These are phyloP conservation scores for Globisporangium megalacanthum DNA, from an alignment of 352 stramenopile species.

Conservation along the genomic window DNA sequence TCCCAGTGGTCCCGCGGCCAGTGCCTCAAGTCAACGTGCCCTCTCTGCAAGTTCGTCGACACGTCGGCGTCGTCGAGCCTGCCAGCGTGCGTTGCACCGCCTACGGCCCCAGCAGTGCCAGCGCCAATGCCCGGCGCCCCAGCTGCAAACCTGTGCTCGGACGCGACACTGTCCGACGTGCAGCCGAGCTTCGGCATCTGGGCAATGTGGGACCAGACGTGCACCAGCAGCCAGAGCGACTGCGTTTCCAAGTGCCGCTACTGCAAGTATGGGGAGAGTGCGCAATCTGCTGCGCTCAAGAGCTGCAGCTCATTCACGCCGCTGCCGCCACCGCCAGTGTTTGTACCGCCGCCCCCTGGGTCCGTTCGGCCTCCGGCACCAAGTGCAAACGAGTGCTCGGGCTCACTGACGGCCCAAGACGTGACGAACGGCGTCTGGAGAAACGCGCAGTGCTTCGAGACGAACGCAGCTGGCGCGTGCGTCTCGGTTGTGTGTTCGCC, in stretches of 20 bases:
- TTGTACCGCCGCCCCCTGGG: neutral
- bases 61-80: conserved; percentile 1
- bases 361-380: neutral
- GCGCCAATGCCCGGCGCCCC: neutral
- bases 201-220: conserved; percentile 9
- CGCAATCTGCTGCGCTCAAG: conserved; percentile 2
- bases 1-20: conserved; percentile 6
- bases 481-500: conserved; percentile 8
- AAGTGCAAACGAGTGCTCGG: conserved; percentile 8
- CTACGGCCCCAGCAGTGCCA: neutral
- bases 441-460: conserved; percentile 11
- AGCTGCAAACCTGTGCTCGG: conserved; percentile 5
- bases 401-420: neutral
- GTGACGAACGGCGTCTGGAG: conserved; percentile 7
- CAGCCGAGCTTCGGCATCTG: conserved; percentile 10
- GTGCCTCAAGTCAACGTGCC: conserved; percentile 8
- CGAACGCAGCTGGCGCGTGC: neutral
- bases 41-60: conserved; percentile 9
- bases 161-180: conserved; percentile 4
- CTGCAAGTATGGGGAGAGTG: conserved; percentile 9
- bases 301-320: conserved; percentile 4
- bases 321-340: conserved; percentile 1
- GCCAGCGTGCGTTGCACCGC: conserved; percentile 1
- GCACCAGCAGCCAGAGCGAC: neutral
- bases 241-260: conserved; percentile 12